Base-by-base conservation (phyloP, 345 rosid genomes). In the Populus tremula region DNA sequence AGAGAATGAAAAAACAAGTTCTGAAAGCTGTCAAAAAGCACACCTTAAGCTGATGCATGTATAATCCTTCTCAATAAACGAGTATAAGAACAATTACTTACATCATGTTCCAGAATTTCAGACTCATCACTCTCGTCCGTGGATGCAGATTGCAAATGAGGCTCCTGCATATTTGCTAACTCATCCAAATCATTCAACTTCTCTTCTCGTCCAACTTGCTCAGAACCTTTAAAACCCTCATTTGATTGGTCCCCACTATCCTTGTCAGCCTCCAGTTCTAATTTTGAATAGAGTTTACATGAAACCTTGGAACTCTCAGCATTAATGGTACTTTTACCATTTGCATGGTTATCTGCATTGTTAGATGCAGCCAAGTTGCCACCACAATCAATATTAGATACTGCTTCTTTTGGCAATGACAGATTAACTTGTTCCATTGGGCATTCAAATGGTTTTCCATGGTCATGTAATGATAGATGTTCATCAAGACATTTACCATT, bases 81-180 rank as follows among this genome's bases (percentile, higher is more conserved):
- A 59, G 74, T 43, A 31, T 69, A 74, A 82, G 63, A 72, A 33
- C 72, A 79, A 72, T 73, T 61, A 88, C 98, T 91, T 76, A 96
- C 99, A 88, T 96, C 99, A 78, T 90, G 95, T 83, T 92, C 96
- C 82, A 89, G 82, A 75, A 87, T 83, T 85, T 92, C 97, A 31
- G 94, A 91, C 78, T 86, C 99, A 38, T 88, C 93, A 67, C 91
- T 84, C 71, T 92, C 97, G 79, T 93, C 87, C 56, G 82, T 86
- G 71, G 90, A 86, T 77, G 75, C 74, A 79, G 88, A 87, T 76
- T 84, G 82, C 56, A 68, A 61, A 66, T 74, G 79, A 76, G 85
- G 82, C 63, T 83, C 91, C 72, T 72, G 88, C 69, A 82, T 59
- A 62, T 80, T 83, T 75, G 86, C 62, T 38, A 81, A 72, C 59